phyloP scores from a whole-genome alignment of 2,329 filamentous ascomycete genomes.

The Chaetothyriales sp. region DNA sequence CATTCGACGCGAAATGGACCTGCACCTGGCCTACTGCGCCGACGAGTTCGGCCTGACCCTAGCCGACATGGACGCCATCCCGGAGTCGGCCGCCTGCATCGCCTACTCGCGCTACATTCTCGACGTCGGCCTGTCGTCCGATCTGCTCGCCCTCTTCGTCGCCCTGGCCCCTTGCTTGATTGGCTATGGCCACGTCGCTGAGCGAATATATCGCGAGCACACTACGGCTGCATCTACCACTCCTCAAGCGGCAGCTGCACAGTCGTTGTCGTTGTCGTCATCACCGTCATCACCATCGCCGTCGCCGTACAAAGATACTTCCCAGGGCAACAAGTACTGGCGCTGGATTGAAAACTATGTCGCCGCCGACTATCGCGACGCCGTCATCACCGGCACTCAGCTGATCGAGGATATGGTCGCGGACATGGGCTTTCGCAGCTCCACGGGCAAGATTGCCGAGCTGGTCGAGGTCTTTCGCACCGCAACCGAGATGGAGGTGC shows the following conservation, averaged over 20 bases:
- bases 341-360: constrained; percentile 85
- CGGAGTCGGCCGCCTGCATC: constrained; percentile 65
- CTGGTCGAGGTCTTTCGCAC: constrained; percentile 73
- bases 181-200: constrained; percentile 73
- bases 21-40: constrained; percentile 73
- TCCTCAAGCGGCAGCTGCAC: too few species aligned
- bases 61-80: constrained; percentile 52
- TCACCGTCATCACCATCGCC: too few species aligned
- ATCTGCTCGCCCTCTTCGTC: constrained; percentile 77
- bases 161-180: constrained; percentile 75
- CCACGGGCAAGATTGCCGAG: constrained; percentile 30
- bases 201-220: constrained; percentile 51
- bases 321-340: constrained; percentile 63
- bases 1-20: constrained; percentile 62
- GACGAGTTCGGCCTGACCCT: constrained; percentile 62
- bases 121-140: constrained; percentile 74
- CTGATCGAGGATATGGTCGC: constrained; percentile 63
- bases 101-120: constrained; percentile 78
- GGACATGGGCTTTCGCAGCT: constrained; percentile 57
- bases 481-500: constrained; percentile 66
- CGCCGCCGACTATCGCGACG: constrained; percentile 61
- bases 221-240: constrained; percentile 29
- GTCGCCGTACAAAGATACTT: not conserved
- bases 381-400: constrained; percentile 53
- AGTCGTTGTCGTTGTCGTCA: too few species aligned